These are phyloP conservation scores for Xylaria nigripes DNA, from an alignment of 495 filamentous ascomycete species.

Conservation along the genomic window DNA sequence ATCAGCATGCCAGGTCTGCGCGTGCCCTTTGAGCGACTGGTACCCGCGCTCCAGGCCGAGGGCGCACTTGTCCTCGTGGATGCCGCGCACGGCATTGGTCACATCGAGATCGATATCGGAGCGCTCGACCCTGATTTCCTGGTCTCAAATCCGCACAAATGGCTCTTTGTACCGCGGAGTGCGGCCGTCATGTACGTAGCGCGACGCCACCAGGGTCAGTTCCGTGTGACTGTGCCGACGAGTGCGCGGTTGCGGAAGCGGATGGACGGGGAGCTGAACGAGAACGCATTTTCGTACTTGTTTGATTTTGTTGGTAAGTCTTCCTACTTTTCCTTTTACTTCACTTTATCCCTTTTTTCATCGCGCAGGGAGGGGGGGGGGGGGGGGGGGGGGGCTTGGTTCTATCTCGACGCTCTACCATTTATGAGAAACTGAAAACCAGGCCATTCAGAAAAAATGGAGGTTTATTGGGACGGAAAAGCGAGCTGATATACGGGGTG, in stretches of 20 bases:
- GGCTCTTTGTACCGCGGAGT: slow-evolving; percentile 77
- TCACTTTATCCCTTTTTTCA: background rate
- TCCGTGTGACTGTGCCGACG: slow-evolving; percentile 70
- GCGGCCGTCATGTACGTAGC: slow-evolving; percentile 77
- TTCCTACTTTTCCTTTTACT: background rate
- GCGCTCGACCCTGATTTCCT: slow-evolving; percentile 73
- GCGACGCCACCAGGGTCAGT: slow-evolving; percentile 57
- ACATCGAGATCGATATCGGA: slow-evolving; percentile 58
- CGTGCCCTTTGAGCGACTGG: slow-evolving; percentile 67
- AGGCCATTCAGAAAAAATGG: no score
- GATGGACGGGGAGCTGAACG: background rate
- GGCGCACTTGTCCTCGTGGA: slow-evolving; percentile 62
- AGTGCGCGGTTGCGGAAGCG: slow-evolving; percentile 43
- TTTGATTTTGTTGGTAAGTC: slow-evolving; percentile 22
- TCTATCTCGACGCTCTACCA: no score
- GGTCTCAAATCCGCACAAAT: slow-evolving; percentile 81
- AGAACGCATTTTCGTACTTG: slow-evolving; percentile 6
- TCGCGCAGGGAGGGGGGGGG: background rate
- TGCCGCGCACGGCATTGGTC: slow-evolving; percentile 74
- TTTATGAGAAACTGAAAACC: no score
- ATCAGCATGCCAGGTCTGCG: slow-evolving; percentile 65
- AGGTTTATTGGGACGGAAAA: no score
- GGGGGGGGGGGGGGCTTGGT: background rate
- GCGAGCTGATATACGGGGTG: background rate
- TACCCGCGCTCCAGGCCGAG: slow-evolving; percentile 51